Evolutionary conservation across 495 filamentous ascomycete species (phyloP).

Genomic region (Penicillium fimorum): DNA sequence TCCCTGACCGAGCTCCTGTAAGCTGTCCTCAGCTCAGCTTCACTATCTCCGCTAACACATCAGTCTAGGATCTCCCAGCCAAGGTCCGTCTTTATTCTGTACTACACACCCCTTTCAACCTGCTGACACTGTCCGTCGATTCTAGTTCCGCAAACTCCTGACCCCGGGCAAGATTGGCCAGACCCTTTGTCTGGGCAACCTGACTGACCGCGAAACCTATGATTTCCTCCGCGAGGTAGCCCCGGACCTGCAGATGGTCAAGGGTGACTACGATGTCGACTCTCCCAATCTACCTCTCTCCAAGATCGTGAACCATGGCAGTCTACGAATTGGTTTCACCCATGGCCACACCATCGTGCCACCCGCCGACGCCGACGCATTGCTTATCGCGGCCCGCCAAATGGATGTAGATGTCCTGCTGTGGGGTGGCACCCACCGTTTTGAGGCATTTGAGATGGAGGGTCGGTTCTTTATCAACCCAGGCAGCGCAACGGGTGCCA

Average conservation of each 20-base stretch:
- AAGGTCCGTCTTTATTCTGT: constrained; percentile 59
- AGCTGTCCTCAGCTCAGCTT: constrained; percentile 22
- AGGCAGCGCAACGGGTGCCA: constrained; percentile 87
- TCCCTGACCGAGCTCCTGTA: constrained; percentile 90
- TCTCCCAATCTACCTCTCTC: constrained; percentile 86
- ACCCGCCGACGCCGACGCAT: constrained; percentile 81
- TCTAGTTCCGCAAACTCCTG: constrained; percentile 95
- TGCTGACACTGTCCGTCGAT: constrained; percentile 3
- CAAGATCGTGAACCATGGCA: constrained; percentile 92
- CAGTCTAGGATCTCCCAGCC: constrained; percentile 76
- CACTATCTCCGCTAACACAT: constrained; percentile 22
- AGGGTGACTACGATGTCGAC: constrained; percentile 90
- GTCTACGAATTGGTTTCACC: constrained; percentile 90
- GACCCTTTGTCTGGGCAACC: constrained; percentile 94
- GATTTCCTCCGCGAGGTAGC: constrained; percentile 90
- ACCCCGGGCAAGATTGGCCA: constrained; percentile 97
- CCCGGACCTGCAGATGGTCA: constrained; percentile 93
- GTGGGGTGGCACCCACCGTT: constrained; percentile 96
- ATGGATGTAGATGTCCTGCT: constrained; percentile 96
- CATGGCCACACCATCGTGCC: constrained; percentile 96
- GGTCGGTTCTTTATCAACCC: constrained; percentile 99
- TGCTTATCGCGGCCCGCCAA: constrained; percentile 90
- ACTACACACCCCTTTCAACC: background rate
- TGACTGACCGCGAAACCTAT: constrained; percentile 91
- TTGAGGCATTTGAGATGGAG: constrained; percentile 98